Base-by-base conservation (phyloP, 192 early-diverging fungal species). In the Rhizophagus sp. region DNA sequence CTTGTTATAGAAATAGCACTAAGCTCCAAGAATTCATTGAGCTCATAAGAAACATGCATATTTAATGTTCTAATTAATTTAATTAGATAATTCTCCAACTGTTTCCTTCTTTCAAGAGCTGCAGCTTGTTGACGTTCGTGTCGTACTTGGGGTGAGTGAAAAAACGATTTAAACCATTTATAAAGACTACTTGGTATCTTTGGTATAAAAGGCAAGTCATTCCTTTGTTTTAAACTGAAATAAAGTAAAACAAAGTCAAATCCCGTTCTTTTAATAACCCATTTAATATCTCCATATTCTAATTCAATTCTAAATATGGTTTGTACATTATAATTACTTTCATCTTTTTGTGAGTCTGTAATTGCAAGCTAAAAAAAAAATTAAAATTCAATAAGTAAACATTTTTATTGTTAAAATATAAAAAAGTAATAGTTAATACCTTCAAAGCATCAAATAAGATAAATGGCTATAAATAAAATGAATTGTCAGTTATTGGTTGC, bases 1-100 rank as follows among this genome's bases (percentile, higher is more conserved):
- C 89, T 92, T 49, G 90, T 89, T 64, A 95, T 88, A 24, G 90
- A 92, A 52, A 93, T 88, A 17, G 91, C 89, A 78, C 90, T 91
- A 62, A 95, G 83, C 81, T 94, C 94, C 64, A 95, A 75, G 79
- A 95, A 95, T 69, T 91, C 93, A 82, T 92, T 93, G 11, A 95
- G 79, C 75, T 95, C 93, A 78, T 90, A 92, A 9, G 86, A 89
- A 25, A 91, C 88, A 12, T 84, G 82, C 82, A 93, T 88, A 68
- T 91, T 90, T 17, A 91, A 84, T 17, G 76, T 83, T 39, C 88
- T 87, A 52, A 94, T 81, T 36, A 94, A 77, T 57, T 88, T 78
- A 22, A 90, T 82, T 34, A 94, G 73, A 75, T 93, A 95, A 4
- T 63, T 71, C 66, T 94, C 89, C 36, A 95, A 85, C 24, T 81